These are phyloP conservation scores for Naganishia sp. DNA, from an alignment of 1,284 basidiomycete genomes.

Conservation along the genomic window DNA sequence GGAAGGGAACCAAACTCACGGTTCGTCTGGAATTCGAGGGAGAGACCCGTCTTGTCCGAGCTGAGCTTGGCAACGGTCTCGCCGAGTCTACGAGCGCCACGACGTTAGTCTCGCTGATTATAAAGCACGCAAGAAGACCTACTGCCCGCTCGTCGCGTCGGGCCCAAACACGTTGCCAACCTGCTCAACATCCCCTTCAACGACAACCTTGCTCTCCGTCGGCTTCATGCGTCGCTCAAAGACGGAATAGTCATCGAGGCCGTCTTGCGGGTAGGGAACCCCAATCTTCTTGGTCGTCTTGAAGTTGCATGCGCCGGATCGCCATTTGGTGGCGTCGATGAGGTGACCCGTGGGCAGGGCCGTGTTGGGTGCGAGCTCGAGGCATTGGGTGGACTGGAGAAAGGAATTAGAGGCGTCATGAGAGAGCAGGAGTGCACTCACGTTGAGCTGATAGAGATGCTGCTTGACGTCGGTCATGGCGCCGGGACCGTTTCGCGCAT, in stretches of 20 bases:
- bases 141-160: conserved; percentile 14
- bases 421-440: not conserved
- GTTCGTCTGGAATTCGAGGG: conserved; percentile 32
- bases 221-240: conserved; percentile 27
- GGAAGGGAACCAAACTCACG: conserved; percentile 11
- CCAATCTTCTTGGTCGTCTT: conserved; percentile 25
- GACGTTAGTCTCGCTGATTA: not conserved
- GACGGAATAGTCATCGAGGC: conserved; percentile 33
- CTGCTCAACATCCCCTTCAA: conserved; percentile 12
- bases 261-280: conserved; percentile 25
- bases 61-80: conserved; percentile 24
- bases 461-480: conserved; percentile 25
- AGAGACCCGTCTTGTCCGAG: conserved; percentile 31
- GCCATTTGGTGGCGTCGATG: conserved; percentile 18
- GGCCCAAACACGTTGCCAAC: conserved; percentile 17
- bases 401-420: not conserved
- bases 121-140: not conserved
- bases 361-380: conserved; percentile 24
- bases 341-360: conserved; percentile 32
- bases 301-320: conserved; percentile 25
- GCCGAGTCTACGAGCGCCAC: not conserved
- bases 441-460: conserved; percentile 30
- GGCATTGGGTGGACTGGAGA: conserved; percentile 19
- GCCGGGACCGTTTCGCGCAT: conserved; percentile 27
- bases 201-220: conserved; percentile 19